A percentile compares a stretch with the other conserved stretches of the same genome.
Evolutionary conservation across 495 filamentous ascomycete species (phyloP).

Genomic region (Saxophila tyrrhenica): DNA sequence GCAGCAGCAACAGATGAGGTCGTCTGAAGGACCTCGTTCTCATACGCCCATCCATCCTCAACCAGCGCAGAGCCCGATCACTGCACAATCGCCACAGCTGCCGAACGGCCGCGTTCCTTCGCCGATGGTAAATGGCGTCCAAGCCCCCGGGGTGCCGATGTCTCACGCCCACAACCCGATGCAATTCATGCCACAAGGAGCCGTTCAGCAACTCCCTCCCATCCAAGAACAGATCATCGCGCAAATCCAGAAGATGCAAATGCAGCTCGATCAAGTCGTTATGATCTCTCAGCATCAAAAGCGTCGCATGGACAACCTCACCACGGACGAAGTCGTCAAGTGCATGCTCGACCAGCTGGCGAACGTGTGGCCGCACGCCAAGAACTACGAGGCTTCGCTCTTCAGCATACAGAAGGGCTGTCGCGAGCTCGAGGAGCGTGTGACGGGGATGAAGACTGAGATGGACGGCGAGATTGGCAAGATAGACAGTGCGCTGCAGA

Average conservation of each 20-base stretch:
- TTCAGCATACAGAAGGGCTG: background rate
- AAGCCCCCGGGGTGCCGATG: too few relatives aligned
- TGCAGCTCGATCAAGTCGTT: background rate
- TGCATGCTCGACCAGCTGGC: conserved; percentile 12
- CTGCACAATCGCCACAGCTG: background rate
- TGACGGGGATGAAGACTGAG: background rate
- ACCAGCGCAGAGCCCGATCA: background rate
- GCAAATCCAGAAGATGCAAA: background rate
- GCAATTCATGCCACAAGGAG: too few relatives aligned
- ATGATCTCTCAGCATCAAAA: background rate
- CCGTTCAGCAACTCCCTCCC: background rate
- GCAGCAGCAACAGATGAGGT: background rate
- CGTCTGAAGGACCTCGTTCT: background rate
- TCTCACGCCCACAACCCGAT: too few relatives aligned
- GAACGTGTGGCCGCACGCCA: conserved; percentile 12
- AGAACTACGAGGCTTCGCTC: conserved; percentile 1
- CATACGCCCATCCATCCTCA: background rate
- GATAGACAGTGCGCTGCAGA: background rate
- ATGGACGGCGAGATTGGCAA: background rate
- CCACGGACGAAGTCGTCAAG: conserved; percentile 9
- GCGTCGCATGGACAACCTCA: conserved; percentile 9
- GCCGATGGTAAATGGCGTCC: background rate
- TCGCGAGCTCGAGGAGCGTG: background rate
- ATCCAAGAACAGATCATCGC: too few relatives aligned
- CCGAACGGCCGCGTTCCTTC: background rate